Evolutionary conservation across 805 yeast species (phyloP), one percentile per base, ranked within the genome.

Genomic region (Wickerhamiella azyma): DNA sequence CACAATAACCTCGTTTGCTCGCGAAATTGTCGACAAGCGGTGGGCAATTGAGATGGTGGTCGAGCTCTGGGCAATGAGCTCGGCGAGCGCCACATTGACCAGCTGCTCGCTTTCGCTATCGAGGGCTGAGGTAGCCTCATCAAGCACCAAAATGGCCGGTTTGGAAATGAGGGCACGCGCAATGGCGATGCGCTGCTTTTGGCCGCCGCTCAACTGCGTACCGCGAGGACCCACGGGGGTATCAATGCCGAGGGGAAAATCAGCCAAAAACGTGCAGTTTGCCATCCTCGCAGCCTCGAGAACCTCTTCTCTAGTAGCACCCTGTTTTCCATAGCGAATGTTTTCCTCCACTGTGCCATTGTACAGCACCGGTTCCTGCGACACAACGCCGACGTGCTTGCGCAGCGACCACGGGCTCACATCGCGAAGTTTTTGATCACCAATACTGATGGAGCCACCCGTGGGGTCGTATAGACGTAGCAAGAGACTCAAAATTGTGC

Each of bases 71-170:
- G 61, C 57, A 51, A 73, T 70, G 50, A 92, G 69, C 41, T 69
- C 61, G 26, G 67, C 59, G 50, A 89, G 65, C 8, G 94, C 85
- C 43, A 72, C 74, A 59, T 85, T 84, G 36, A 89, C 94, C 2
- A 84, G 75, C 54, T 81, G 79, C 59, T 89, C 97, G 54, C 88
- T 80, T 46, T 82, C 83, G 10, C 94, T 77, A 59, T 89, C 97
- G 43, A 89, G 67, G 0, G 96, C 96, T 29, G 94, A 83, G 0
- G 97, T 89, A 11, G 96, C 95, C 61, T 89, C 97, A 61, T 89
- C 97, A 48, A 89, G 65, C 28, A 89, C 76, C 48, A 89, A 66
- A n/a, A 89, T 71, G 6, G 79, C 71, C 2, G 97, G 96, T 39
- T 78, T 71, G 44, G 83, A 69, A 43, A 89, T 70, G 44, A 89